A percentile compares a stretch with the other conserved stretches of the same genome.
These are phyloP conservation scores for Neocucurbitaria cava DNA, from an alignment of 2,329 filamentous ascomycete genomes.

Conservation along the genomic window DNA sequence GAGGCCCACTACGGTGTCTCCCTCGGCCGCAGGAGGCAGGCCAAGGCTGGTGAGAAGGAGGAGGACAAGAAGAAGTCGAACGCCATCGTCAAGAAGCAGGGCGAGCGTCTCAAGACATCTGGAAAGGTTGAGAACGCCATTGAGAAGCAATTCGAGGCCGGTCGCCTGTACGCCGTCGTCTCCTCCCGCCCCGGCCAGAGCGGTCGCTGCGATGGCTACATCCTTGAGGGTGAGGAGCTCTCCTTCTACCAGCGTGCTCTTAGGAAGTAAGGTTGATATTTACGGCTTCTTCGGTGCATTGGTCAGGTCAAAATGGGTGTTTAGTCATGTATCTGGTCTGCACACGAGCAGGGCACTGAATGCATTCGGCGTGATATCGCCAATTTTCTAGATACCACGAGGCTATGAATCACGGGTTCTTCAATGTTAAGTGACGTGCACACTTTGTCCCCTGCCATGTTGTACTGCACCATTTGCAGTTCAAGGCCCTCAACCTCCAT, in stretches of 20 bases:
- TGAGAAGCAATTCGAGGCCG: slow-evolving; percentile 99
- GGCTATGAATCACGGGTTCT: slow-evolving; percentile 46
- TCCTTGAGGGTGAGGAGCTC: slow-evolving; percentile 98
- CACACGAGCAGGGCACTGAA: slow-evolving; percentile 47
- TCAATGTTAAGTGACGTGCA: slow-evolving; percentile 36
- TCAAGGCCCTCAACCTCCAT: not conserved
- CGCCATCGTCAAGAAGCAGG: slow-evolving; percentile 95
- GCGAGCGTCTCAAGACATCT: slow-evolving; percentile 76
- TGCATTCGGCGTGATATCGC: slow-evolving; percentile 47
- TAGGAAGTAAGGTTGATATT: slow-evolving; percentile 78
- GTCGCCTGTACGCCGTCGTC: slow-evolving; percentile 93
- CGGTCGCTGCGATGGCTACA: slow-evolving; percentile 95
- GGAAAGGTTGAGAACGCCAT: slow-evolving; percentile 94
- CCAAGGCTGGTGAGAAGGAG: slow-evolving; percentile 73
- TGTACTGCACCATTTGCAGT: not conserved
- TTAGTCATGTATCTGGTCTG: slow-evolving; percentile 52
- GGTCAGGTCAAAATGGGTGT: slow-evolving; percentile 52
- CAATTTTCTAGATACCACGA: slow-evolving; percentile 51
- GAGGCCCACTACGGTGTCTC: slow-evolving; percentile 97
- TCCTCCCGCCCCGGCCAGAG: slow-evolving; percentile 95
- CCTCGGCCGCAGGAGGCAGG: slow-evolving; percentile 89
- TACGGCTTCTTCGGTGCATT: slow-evolving; percentile 50
- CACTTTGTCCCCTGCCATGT: not conserved
- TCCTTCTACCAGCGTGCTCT: slow-evolving; percentile 99
- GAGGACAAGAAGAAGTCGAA: slow-evolving; percentile 98